Base-by-base conservation (phyloP, 2,329 filamentous ascomycete genomes). In the Botrytis fabae region DNA sequence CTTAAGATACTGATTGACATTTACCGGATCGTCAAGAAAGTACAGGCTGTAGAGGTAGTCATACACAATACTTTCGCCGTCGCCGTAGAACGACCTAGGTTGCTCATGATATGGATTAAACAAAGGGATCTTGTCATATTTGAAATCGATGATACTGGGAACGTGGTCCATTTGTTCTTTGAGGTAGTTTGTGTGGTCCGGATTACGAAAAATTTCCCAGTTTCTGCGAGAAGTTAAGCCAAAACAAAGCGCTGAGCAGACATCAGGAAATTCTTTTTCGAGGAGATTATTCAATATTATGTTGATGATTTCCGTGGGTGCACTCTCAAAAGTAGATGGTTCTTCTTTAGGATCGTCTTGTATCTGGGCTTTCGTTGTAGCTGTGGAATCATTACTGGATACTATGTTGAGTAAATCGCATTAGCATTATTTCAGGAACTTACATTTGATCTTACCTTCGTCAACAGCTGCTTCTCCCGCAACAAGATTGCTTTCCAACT, bases 11-110 rank as follows among this genome's bases (percentile, higher is more conserved):
- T 1, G 14, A 12, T 9, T 18, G n/a, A 57, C 14, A 59, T 7
- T 18, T 5, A 4, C 0, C 54, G 3, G 0, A 20, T 10, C 6
- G 5, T 57, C 5, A 3, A 28, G 9, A 25, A 10, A 12, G 8
- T 2, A 12, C 22, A 3, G 25, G 22, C 12, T 25, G 2, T 4
- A 48, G 5, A 48, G 22, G 22, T 25, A 25, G 25, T 48, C 46
- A 48, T 48, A 4, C 46, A 0, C 12, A 48, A 25, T 48, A 48
- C 22, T 48, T 48, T 25, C 22, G 4, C 25, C 46, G 5, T 12
- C 46, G 46, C 25, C 10, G 25, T 22, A 48, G 46, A 25, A 18
- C 4, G 60, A 12, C 12, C 38, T 12, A 25, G 10, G 3, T 16
- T 42, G 14, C 16, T 32, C 20, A 6, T 35, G 9, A 2, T 35